phyloP scores from a whole-genome alignment of 2,329 filamentous ascomycete species.

The Pochonia chlamydosporia region DNA sequence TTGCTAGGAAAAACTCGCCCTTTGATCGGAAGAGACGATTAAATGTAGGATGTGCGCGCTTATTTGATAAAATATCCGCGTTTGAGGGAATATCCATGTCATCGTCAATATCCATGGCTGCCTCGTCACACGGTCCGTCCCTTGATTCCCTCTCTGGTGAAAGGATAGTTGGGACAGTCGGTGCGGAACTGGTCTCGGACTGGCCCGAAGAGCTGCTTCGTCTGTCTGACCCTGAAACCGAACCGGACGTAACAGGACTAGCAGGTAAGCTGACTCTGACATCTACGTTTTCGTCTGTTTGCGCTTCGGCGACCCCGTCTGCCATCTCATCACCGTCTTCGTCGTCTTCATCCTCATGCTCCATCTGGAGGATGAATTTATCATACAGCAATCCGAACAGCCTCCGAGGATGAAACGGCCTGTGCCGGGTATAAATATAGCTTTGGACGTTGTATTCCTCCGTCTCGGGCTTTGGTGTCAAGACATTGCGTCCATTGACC shows the following conservation, averaged over 20 bases:
- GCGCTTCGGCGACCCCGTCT: constrained; percentile 13
- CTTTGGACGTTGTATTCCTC: constrained; percentile 68
- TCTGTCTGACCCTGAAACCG: constrained; percentile 2
- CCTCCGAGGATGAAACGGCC: constrained; percentile 45
- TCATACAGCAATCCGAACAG: constrained; percentile 40
- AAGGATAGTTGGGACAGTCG: constrained; percentile 17
- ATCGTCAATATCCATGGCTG: constrained; percentile 13
- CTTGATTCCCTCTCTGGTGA: constrained; percentile 10
- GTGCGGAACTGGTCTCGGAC: constrained; percentile 18
- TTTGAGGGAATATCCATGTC: constrained; percentile 28
- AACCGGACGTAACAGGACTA: constrained; percentile 3
- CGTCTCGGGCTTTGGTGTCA: constrained; percentile 64
- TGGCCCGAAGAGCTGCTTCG: constrained; percentile 8
- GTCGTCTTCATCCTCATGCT: constrained; percentile 30
- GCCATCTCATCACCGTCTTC: constrained; percentile 27
- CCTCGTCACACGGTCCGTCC: background rate
- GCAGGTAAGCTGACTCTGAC: constrained; percentile 12
- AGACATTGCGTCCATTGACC: constrained; percentile 42
- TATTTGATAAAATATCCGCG: constrained; percentile 46
- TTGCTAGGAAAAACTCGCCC: constrained; percentile 55
- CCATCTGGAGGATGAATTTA: constrained; percentile 45
- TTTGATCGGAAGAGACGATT: constrained; percentile 56
- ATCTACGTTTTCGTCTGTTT: constrained; percentile 10
- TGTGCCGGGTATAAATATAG: constrained; percentile 59
- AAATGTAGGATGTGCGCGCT: constrained; percentile 47